phyloP scores from a whole-genome alignment of 1,284 basidiomycete genomes.

The Sphaerobolus stellatus region DNA sequence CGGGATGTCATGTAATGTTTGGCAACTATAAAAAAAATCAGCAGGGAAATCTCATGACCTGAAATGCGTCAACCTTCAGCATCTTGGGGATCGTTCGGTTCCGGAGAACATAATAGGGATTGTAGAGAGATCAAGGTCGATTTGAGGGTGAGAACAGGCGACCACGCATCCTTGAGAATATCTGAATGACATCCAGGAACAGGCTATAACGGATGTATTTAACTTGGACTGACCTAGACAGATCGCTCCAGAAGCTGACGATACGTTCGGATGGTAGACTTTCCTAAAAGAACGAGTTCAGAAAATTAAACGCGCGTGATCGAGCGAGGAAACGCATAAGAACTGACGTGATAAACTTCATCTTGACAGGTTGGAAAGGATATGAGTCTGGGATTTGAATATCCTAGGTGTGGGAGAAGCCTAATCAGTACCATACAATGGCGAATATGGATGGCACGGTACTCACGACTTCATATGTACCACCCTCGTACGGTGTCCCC shows the following conservation, averaged over 20 bases:
- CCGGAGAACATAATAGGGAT: conserved; percentile 92
- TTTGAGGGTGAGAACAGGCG: conserved; percentile 91
- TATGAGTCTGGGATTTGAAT: conserved; percentile 94
- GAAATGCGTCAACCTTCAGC: conserved; percentile 65
- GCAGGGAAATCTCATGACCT: too few relatives aligned
- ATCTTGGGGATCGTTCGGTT: conserved; percentile 97
- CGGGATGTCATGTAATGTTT: conserved; percentile 94
- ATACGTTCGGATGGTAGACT: conserved; percentile 97
- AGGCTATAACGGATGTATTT: conserved; percentile 18
- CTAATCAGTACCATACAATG: too few relatives aligned
- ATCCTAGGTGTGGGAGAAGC: conserved; percentile 55
- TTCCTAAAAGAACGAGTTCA: conserved; percentile 41
- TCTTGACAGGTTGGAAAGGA: conserved; percentile 97
- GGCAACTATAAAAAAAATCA: conserved; percentile 56
- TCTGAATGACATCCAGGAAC: conserved; percentile 33
- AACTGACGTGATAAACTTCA: conserved; percentile 88
- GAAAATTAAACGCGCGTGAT: conserved; percentile 6
- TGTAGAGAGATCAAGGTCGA: conserved; percentile 96
- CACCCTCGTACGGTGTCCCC: conserved; percentile 93
- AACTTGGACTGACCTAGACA: conserved; percentile 54
- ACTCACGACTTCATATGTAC: conserved; percentile 88
- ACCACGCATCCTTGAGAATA: conserved; percentile 90
- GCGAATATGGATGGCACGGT: conserved; percentile 8
- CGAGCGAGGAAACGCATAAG: neutral
- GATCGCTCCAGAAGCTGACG: conserved; percentile 90